Conservation (phyloP, 1,284 basidiomycete genomes). For the Rhodotorula sp. region DNA sequence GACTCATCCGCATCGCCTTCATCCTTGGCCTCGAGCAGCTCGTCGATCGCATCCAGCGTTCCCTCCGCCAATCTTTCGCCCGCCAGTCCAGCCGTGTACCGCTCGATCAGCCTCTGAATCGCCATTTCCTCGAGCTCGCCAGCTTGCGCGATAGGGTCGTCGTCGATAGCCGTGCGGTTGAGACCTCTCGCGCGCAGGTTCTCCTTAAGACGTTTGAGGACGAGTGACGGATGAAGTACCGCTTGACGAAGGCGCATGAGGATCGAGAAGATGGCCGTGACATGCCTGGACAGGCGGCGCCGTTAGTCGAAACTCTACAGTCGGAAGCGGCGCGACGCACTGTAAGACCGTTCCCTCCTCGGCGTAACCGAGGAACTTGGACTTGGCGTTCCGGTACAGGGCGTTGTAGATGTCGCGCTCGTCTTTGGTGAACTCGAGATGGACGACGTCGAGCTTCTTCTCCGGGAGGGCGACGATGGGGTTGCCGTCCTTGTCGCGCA, state of each 20-base stretch:
- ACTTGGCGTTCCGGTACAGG: conserved; percentile 36
- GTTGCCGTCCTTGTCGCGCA: conserved; percentile 83
- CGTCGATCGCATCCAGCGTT: conserved; percentile 16
- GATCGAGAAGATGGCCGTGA: conserved; percentile 52
- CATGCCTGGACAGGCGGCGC: conserved; percentile 38
- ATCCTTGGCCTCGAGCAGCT: conserved; percentile 19
- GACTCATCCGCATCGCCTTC: conserved; percentile 22
- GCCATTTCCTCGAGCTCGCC: conserved; percentile 16
- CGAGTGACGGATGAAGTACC: conserved; percentile 51
- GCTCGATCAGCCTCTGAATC: conserved; percentile 34
- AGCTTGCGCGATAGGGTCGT: not conserved
- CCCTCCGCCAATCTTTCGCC: conserved; percentile 32
- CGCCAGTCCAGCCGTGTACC: conserved; percentile 24
- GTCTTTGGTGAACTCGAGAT: conserved; percentile 35
- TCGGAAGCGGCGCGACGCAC: conserved; percentile 5
- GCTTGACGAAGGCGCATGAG: conserved; percentile 52
- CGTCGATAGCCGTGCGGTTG: not conserved
- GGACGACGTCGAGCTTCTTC: conserved; percentile 62
- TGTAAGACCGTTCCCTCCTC: conserved; percentile 38
- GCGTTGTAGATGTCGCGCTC: conserved; percentile 49
- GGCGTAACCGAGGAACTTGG: conserved; percentile 36
- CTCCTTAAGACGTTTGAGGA: conserved; percentile 44
- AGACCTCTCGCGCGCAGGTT: conserved; percentile 29
- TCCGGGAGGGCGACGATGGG: conserved; percentile 83
- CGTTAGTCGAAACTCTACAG: accelerated